Conservation (phyloP, 805 yeast genomes). For the Candida saitoana region DNA sequence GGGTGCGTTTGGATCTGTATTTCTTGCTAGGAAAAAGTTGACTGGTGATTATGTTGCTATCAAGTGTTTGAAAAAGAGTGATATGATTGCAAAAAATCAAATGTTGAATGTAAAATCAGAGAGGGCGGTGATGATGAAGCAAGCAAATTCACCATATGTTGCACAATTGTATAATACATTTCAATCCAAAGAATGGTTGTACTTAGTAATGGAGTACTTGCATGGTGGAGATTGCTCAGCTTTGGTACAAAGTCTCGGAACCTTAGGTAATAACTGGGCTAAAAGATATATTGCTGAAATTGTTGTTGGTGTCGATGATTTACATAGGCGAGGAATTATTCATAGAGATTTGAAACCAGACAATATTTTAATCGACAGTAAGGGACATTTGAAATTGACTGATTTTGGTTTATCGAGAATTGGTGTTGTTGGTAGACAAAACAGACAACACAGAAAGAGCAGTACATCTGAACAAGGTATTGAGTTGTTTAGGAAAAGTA, state of each 20-base stretch:
- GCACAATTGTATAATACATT: slow-evolving; percentile 85
- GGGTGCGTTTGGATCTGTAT: slow-evolving; percentile 97
- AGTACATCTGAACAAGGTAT: slow-evolving; percentile 41
- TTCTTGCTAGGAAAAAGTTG: slow-evolving; percentile 70
- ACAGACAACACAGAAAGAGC: slow-evolving; percentile 39
- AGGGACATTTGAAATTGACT: slow-evolving; percentile 88
- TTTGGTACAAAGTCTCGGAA: slow-evolving; percentile 74
- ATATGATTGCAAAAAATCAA: slow-evolving; percentile 96
- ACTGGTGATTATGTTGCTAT: slow-evolving; percentile 97
- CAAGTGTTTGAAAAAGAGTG: slow-evolving; percentile 84
- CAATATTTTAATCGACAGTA: slow-evolving; percentile 76
- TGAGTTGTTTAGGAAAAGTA: slow-evolving; percentile 33
- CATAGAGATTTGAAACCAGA: slow-evolving; percentile 97
- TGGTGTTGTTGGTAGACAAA: slow-evolving; percentile 82
- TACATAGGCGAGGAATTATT: slow-evolving; percentile 83
- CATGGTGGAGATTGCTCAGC: slow-evolving; percentile 97
- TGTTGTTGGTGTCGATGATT: slow-evolving; percentile 82
- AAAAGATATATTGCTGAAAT: slow-evolving; percentile 84
- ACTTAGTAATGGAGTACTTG: slow-evolving; percentile 92
- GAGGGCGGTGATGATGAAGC: slow-evolving; percentile 97
- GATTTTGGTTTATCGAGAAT: slow-evolving; percentile 92
- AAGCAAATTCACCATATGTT: slow-evolving; percentile 87
- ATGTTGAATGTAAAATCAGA: slow-evolving; percentile 92
- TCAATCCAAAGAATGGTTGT: slow-evolving; percentile 81
- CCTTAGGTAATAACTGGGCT: slow-evolving; percentile 83